Base-by-base conservation (phyloP, 1,139 yeast genomes). In the Kodamaea derodonti region DNA sequence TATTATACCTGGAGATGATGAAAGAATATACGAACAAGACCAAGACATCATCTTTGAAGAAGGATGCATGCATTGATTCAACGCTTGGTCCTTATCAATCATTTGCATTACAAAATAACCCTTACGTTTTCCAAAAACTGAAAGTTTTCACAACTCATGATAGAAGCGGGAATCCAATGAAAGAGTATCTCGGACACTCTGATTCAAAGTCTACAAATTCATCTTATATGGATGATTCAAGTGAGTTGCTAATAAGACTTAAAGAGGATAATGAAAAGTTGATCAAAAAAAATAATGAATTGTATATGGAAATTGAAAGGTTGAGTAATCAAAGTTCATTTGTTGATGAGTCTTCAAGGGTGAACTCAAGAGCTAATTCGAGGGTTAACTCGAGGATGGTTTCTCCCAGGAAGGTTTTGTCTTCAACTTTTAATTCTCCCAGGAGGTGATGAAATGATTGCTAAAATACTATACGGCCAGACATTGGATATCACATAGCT, bases 1-100 rank as follows among this genome's bases (percentile, higher is more conserved):
- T 81, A 10, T 51, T 84, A 6, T 73, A 72, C 42, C 76, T 72
- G 41, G 87, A 83, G 47, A 75, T 78, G 48, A 65, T 80, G 40
- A 71, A 69, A 24, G 94, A 84, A 48, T 80, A 80, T 48, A 75
- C 80, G 44, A 60, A 68, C 28, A 83, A 83, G 51, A 88, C 90
- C 3, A 71, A 72, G 35, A 58, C 76, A 1, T 68, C 78, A 5
- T 67, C 69, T 7, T 56, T 69, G 35, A 69, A 70, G 35, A 75
- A 80, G 44, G 88, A 84, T 48, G 88, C 75, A 3, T 67, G 75
- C 31, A 66, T 82, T 9, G 90, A 84, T 52, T 79, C 87, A 8
- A 75, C 82, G 20, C 53, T 45, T 36, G 72, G 71, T 3, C 65
- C 65, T 14, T 54, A 49, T 22, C 58, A 59, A 22, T 51, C 59